Evolutionary conservation across 2,329 filamentous ascomycete species (phyloP).

Genomic region (Dryadomyces sulphureus): DNA sequence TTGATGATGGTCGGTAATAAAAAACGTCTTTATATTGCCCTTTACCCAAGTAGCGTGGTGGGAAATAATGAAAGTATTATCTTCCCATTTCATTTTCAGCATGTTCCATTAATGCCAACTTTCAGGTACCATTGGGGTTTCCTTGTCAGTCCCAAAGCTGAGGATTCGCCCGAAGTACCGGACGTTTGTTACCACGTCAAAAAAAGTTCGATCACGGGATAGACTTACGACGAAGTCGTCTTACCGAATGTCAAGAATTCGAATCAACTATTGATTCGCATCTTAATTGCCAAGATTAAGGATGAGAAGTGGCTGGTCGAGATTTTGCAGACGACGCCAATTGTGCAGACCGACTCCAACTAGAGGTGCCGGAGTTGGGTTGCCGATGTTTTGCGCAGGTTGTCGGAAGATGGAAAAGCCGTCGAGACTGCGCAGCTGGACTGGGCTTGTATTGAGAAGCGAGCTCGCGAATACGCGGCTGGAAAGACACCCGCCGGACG

Average conservation of each 20-base stretch:
- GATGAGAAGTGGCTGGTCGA: slow-evolving; percentile 18
- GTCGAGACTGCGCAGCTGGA: too few relatives aligned
- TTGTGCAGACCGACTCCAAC: slow-evolving; percentile 19
- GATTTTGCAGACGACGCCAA: slow-evolving; percentile 17
- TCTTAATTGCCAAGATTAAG: slow-evolving; percentile 24
- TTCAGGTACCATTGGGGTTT: slow-evolving; percentile 17
- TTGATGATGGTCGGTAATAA: too few relatives aligned
- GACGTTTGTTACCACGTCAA: slow-evolving; percentile 21
- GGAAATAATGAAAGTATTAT: too few relatives aligned
- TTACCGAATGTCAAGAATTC: slow-evolving; percentile 12
- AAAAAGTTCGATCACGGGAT: slow-evolving; percentile 11
- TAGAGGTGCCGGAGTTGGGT: slow-evolving; percentile 28
- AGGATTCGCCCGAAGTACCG: slow-evolving; percentile 10
- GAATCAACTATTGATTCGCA: slow-evolving; percentile 19
- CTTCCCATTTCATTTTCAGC: too few relatives aligned
- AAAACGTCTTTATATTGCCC: too few relatives aligned
- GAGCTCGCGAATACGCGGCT: too few relatives aligned
- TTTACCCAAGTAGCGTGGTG: too few relatives aligned
- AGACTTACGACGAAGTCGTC: slow-evolving; percentile 16
- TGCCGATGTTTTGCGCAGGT: slow-evolving; percentile 16
- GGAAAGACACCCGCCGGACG: too few relatives aligned
- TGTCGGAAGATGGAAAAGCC: slow-evolving; percentile 18
- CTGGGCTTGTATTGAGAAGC: too few relatives aligned
- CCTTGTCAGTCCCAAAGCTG: slow-evolving; percentile 17
- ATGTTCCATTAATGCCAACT: too few relatives aligned